Percentiles rank a stretch among this genome's conserved stretches.
Evolutionary conservation across 2,329 filamentous ascomycete genomes (phyloP).

Genomic region (Hymenoscyphus scutula): DNA sequence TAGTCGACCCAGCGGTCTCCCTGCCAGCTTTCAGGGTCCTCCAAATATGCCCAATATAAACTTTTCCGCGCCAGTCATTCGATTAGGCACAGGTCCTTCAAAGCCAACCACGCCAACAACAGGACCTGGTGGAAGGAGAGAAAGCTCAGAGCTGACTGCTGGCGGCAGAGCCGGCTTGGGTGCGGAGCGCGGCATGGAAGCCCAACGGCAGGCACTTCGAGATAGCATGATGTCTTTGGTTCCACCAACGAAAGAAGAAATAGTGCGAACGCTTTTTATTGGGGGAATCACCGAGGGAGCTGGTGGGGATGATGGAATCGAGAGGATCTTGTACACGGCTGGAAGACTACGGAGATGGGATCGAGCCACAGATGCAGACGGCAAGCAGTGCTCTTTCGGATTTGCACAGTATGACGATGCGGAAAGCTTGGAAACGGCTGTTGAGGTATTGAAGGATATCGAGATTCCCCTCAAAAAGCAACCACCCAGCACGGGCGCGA

Average conservation of each 20-base stretch:
- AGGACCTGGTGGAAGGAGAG: slow-evolving; percentile 44
- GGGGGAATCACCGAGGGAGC: slow-evolving; percentile 79
- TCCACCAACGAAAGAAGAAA: slow-evolving; percentile 85
- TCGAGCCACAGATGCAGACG: slow-evolving; percentile 68
- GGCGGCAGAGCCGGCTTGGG: slow-evolving; percentile 40
- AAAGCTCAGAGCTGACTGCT: slow-evolving; percentile 42
- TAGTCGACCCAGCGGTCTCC: slow-evolving; percentile 77
- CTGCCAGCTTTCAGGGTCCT: slow-evolving; percentile 81
- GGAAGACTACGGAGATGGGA: slow-evolving; percentile 85
- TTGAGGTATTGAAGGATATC: slow-evolving; percentile 79
- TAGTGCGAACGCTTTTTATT: slow-evolving; percentile 86
- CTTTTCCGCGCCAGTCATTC: slow-evolving; percentile 94
- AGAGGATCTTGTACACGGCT: slow-evolving; percentile 73
- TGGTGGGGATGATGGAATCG: slow-evolving; percentile 73
- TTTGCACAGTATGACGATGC: slow-evolving; percentile 95
- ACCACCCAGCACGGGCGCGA: slow-evolving; percentile 44
- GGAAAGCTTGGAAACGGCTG: slow-evolving; percentile 80
- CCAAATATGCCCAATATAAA: slow-evolving; percentile 96
- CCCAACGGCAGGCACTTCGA: slow-evolving; percentile 62
- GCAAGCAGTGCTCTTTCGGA: slow-evolving; percentile 83
- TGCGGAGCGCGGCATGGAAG: slow-evolving; percentile 54
- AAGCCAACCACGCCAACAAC: slow-evolving; percentile 51
- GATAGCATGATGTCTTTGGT: slow-evolving; percentile 70
- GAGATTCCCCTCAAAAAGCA: slow-evolving; percentile 80
- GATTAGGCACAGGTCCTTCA: slow-evolving; percentile 75